Evolutionary conservation across 2,329 filamentous ascomycete genomes (phyloP).

Genomic region (Aspergillus costaricaensis): DNA sequence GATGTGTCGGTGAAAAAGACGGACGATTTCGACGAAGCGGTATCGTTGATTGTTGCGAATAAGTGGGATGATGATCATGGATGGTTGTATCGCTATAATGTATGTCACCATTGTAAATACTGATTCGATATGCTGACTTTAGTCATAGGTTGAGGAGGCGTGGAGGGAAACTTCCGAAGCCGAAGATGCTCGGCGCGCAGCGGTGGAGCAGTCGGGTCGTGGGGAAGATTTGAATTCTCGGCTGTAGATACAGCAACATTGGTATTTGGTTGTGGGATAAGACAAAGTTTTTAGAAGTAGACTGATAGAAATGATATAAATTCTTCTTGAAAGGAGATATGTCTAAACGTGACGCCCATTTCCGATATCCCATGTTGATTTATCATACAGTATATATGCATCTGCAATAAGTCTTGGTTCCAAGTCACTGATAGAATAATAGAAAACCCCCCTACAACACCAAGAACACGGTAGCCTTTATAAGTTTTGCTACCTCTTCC

Average conservation of each 20-base stretch:
- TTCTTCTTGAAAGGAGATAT: too few relatives aligned
- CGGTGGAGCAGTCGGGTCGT: neutral
- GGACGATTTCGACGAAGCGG: conserved; percentile 10
- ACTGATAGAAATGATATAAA: too few relatives aligned
- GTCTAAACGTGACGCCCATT: too few relatives aligned
- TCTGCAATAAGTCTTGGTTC: too few relatives aligned
- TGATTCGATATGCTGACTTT: neutral
- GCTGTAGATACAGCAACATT: neutral
- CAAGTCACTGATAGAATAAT: too few relatives aligned
- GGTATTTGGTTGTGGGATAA: neutral
- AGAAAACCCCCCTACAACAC: too few relatives aligned
- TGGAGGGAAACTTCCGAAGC: conserved; percentile 6
- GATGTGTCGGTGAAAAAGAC: neutral
- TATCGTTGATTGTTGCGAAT: neutral
- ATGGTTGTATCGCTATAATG: conserved; percentile 17
- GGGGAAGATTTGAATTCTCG: neutral
- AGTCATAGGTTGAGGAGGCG: conserved; percentile 13
- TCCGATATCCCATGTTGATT: too few relatives aligned
- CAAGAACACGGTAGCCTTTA: too few relatives aligned
- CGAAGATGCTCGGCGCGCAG: conserved; percentile 2
- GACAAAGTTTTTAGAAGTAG: too few relatives aligned
- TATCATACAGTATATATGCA: too few relatives aligned
- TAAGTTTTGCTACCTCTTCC: too few relatives aligned
- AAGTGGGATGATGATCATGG: conserved; percentile 12
- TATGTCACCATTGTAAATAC: neutral